Evolutionary conservation across 441 rosid species (phyloP).

Genomic region (Pelargonium australe): DNA sequence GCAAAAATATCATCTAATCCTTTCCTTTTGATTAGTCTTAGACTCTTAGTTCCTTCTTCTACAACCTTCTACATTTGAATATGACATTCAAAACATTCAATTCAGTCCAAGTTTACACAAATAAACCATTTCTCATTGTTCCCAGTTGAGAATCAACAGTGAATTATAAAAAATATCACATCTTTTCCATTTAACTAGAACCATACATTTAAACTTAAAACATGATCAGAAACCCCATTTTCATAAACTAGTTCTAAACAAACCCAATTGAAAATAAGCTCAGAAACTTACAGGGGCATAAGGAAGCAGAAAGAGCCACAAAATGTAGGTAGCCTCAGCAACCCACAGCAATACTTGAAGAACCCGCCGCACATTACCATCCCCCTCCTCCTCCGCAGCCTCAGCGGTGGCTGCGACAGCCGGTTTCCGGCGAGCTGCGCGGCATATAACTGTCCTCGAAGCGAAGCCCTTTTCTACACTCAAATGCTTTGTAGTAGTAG

Average conservation of each 20-base stretch:
- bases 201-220: background rate
- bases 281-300: conserved; percentile 63
- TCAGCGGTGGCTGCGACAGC: conserved; percentile 19
- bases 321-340: conserved; percentile 69
- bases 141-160: too few species aligned
- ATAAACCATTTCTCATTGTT: too few species aligned
- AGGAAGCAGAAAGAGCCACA: conserved; percentile 91
- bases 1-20: background rate
- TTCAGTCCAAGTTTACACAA: too few species aligned
- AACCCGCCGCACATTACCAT: conserved; percentile 27
- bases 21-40: background rate
- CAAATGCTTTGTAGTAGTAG: background rate
- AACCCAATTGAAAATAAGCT: background rate
- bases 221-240: background rate
- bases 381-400: conserved; percentile 22
- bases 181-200: background rate
- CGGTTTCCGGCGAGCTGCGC: conserved; percentile 43
- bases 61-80: background rate
- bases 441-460: conserved; percentile 24
- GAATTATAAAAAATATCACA: too few species aligned
- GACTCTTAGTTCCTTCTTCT: background rate
- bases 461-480: background rate
- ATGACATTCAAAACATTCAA: too few species aligned
- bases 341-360: conserved; percentile 50
- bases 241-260: background rate